These are phyloP conservation scores for Arthrinium puccinioides DNA, from an alignment of 2,329 filamentous ascomycete species.

Conservation along the genomic window DNA sequence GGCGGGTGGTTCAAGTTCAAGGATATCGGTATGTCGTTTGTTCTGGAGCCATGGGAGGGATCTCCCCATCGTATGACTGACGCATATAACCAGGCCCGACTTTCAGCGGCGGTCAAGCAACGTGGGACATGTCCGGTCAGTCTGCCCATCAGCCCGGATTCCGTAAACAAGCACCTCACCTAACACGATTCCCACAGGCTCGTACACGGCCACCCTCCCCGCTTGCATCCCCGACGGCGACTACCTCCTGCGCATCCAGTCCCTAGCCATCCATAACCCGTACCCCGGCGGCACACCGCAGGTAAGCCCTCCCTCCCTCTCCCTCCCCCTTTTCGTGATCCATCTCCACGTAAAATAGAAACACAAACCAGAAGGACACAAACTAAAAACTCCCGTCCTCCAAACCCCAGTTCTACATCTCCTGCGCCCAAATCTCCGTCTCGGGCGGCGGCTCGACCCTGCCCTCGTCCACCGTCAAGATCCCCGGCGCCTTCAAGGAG, in stretches of 20 bases:
- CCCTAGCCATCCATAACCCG: conserved; percentile 54
- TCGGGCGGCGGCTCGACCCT: conserved; percentile 28
- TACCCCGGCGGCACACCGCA: conserved; percentile 33
- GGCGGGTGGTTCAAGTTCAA: conserved; percentile 36
- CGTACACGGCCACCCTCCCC: conserved; percentile 38
- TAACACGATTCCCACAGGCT: conserved; percentile 11
- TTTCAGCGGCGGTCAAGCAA: conserved; percentile 23
- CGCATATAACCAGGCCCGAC: conserved; percentile 19
- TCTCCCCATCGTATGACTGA: too few species aligned
- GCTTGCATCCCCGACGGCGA: conserved; percentile 45
- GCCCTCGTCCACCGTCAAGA: conserved; percentile 21
- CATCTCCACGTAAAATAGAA: too few species aligned
- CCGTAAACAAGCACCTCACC: background rate
- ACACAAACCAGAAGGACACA: background rate
- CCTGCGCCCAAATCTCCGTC: conserved; percentile 40
- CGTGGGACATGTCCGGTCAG: conserved; percentile 26
- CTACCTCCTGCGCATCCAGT: conserved; percentile 52
- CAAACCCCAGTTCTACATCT: conserved; percentile 14
- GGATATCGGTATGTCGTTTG: conserved; percentile 21
- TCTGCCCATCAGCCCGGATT: background rate
- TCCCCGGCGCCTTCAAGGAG: conserved; percentile 30
- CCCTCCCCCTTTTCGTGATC: background rate
- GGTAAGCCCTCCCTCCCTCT: conserved; percentile 1
- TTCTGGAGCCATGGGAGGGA: too few species aligned
- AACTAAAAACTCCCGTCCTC: background rate